Percentiles rank a stretch among this genome's conserved stretches.
phyloP scores from a whole-genome alignment of 257 asterid species.

The Gentiana straminea region DNA sequence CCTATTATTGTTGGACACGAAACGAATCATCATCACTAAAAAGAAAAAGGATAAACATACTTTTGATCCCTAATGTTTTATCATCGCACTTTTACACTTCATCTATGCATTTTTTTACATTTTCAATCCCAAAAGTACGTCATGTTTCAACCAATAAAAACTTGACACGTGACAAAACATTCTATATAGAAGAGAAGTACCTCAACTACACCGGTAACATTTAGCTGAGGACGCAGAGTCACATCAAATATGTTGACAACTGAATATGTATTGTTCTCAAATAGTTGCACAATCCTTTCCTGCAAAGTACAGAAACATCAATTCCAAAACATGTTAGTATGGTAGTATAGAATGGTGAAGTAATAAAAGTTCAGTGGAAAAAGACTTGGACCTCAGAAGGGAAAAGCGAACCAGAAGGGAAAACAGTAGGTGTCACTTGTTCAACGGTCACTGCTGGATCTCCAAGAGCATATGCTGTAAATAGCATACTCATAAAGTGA shows the following conservation, averaged over 20 bases:
- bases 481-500: neutral
- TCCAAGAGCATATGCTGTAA: slow-evolving; percentile 81
- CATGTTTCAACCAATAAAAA: no score
- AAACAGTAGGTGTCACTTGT: slow-evolving; percentile 66
- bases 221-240: slow-evolving; percentile 82
- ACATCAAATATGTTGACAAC: slow-evolving; percentile 98
- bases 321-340: slow-evolving; percentile 22
- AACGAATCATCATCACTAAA: slow-evolving; percentile 1
- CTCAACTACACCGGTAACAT: slow-evolving; percentile 79
- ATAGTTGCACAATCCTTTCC: slow-evolving; percentile 86
- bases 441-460: slow-evolving; percentile 82
- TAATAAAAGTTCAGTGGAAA: neutral
- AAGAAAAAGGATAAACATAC: no score
- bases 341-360: slow-evolving; percentile 9
- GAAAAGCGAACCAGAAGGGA: slow-evolving; percentile 62
- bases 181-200: slow-evolving; percentile 24
- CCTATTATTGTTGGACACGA: slow-evolving; percentile 21
- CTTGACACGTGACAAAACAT: neutral
- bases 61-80: no score
- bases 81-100: no score
- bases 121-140: no score
- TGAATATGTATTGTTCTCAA: slow-evolving; percentile 83
- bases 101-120: no score
- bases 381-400: slow-evolving; percentile 63
- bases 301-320: slow-evolving; percentile 46